Percentiles rank a stretch among this genome's conserved stretches.
phyloP scores from a whole-genome alignment of 2,329 filamentous ascomycete genomes.

The Orbilia brochopaga region DNA sequence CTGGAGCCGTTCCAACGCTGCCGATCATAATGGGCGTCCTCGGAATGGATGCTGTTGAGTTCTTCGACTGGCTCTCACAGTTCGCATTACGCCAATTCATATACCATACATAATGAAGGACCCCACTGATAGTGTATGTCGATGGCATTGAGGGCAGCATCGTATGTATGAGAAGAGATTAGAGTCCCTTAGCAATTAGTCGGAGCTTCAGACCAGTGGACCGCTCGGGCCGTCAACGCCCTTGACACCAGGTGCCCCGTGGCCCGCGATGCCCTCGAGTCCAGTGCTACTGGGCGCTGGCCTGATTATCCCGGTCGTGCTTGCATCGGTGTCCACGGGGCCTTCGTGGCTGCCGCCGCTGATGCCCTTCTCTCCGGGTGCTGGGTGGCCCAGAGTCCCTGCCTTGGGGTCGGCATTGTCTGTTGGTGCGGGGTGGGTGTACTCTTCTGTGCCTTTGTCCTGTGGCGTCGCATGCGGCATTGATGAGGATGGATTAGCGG shows the following conservation, averaged over 20 bases:
- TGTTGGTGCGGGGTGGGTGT: slow-evolving; percentile 31
- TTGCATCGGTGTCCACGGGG: slow-evolving; percentile 41
- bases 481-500: slow-evolving; percentile 19
- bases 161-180: not conserved
- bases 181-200: not conserved
- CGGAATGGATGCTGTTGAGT: too few species aligned
- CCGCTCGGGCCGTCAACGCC: slow-evolving; percentile 38
- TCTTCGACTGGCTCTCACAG: too few species aligned
- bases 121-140: too few species aligned
- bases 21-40: too few species aligned
- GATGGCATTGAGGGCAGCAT: too few species aligned
- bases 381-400: slow-evolving; percentile 27
- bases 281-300: slow-evolving; percentile 32
- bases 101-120: too few species aligned
- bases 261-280: slow-evolving; percentile 31
- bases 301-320: slow-evolving; percentile 19
- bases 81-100: too few species aligned
- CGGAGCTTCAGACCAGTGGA: slow-evolving; percentile 13
- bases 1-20: too few species aligned
- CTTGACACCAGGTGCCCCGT: slow-evolving; percentile 36
- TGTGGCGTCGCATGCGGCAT: slow-evolving; percentile 40
- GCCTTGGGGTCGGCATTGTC: slow-evolving; percentile 36
- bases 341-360: slow-evolving; percentile 44
- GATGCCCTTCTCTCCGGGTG: slow-evolving; percentile 39
- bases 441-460: slow-evolving; percentile 31